These are phyloP conservation scores for Fusarium odoratissimum DNA, from an alignment of 2,329 filamentous ascomycete species.

Conservation along the genomic window DNA sequence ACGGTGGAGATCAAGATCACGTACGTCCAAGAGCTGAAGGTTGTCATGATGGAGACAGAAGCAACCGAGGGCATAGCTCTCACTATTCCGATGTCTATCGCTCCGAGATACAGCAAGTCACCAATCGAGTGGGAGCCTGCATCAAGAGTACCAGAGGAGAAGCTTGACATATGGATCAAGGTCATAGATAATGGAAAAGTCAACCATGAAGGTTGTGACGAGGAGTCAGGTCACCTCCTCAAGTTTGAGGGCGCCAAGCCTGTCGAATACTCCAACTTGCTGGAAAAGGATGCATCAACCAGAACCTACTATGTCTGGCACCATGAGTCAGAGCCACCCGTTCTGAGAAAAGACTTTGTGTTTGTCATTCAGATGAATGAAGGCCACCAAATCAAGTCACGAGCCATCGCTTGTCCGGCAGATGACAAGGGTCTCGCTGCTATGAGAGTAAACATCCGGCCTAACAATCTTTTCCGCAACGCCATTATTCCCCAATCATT, in stretches of 20 bases:
- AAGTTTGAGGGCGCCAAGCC: rapidly evolving
- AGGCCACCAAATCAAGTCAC: rapidly evolving
- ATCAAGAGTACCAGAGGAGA: rapidly evolving
- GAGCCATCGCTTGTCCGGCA: neutral
- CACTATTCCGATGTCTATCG: neutral
- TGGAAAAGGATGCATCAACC: rapidly evolving
- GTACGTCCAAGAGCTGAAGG: neutral
- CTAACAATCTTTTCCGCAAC: neutral
- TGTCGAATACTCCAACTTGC: rapidly evolving
- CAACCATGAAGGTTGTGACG: rapidly evolving
- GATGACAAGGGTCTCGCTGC: rapidly evolving
- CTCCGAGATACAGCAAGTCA: rapidly evolving
- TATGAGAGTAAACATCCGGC: neutral
- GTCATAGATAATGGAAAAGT: rapidly evolving
- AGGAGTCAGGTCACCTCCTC: neutral
- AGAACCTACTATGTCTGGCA: neutral
- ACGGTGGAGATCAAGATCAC: neutral
- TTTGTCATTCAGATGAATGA: neutral
- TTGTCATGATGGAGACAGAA: neutral
- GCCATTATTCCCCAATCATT: neutral
- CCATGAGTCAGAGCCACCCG: neutral
- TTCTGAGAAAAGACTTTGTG: neutral
- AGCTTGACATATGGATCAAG: neutral
- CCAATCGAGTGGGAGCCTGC: rapidly evolving
- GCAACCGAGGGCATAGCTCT: neutral